These are phyloP conservation scores for Aspergillus sp. DNA, from an alignment of 2,329 filamentous ascomycete genomes.

Conservation along the genomic window DNA sequence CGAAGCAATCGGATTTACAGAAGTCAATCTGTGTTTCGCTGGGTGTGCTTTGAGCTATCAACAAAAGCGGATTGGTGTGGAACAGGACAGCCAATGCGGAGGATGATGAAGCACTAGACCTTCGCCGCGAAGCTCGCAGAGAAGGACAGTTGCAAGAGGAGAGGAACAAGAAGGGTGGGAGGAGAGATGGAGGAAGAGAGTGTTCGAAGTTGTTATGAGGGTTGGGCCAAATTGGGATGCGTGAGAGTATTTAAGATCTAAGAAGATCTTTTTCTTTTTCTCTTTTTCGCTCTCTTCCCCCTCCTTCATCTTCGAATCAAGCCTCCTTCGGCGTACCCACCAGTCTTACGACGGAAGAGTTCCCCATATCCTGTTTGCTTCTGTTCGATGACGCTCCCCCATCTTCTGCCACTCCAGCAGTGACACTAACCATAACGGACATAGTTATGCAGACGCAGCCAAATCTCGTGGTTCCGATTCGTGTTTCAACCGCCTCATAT, in stretches of 20 bases:
- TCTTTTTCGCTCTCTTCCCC: conserved; percentile 7
- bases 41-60: conserved; percentile 21
- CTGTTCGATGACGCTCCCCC: not conserved
- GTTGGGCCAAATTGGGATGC: conserved; percentile 3
- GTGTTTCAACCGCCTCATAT: conserved; percentile 2
- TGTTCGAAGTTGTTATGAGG: not conserved
- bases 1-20: conserved; percentile 18
- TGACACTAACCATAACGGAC: conserved; percentile 5
- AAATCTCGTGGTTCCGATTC: conserved; percentile 2
- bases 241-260: conserved; percentile 14
- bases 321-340: conserved; percentile 11
- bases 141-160: not conserved
- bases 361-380: conserved; percentile 13
- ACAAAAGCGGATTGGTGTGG: conserved; percentile 13
- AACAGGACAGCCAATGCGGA: conserved; percentile 9
- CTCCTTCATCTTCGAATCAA: conserved; percentile 1
- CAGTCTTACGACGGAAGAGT: conserved; percentile 6
- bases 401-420: conserved; percentile 5
- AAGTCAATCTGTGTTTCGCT: conserved; percentile 20
- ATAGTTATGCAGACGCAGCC: not conserved
- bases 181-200: conserved; percentile 1
- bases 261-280: not conserved
- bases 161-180: not conserved
- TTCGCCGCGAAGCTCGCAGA: not conserved
- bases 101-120: conserved; percentile 4